A percentile compares a stretch with the other conserved stretches of the same genome.
These are phyloP conservation scores for Mucor ambiguus DNA, from an alignment of 371 early-diverging fungal genomes.

Conservation along the genomic window DNA sequence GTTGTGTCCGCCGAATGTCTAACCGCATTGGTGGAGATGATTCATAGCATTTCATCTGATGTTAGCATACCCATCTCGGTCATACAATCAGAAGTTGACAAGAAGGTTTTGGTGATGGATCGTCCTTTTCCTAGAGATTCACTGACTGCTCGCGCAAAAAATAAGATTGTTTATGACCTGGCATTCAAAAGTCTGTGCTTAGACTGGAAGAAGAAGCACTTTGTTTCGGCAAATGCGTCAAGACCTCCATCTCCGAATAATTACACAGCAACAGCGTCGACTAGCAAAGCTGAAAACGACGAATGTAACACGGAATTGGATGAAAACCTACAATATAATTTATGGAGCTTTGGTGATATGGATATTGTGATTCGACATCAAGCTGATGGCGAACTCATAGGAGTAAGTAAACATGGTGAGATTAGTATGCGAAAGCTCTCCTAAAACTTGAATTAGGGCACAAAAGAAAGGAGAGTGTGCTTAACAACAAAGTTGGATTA, in stretches of 20 bases:
- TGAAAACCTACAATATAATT: conserved; percentile 27
- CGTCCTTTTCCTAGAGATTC: conserved; percentile 17
- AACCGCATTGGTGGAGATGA: conserved; percentile 6
- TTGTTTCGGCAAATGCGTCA: background rate
- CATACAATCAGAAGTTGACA: background rate
- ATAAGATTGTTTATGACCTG: conserved; percentile 11
- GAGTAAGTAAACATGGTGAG: background rate
- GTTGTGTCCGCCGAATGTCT: conserved; percentile 12
- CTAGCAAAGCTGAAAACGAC: background rate
- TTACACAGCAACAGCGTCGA: background rate
- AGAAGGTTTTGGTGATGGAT: conserved; percentile 15
- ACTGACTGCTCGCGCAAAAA: conserved; percentile 10
- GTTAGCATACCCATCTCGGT: conserved; percentile 12
- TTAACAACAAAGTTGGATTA: conserved; percentile 27
- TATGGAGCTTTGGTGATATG: conserved; percentile 31
- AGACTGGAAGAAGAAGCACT: conserved; percentile 19
- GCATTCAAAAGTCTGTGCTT: conserved; percentile 20
- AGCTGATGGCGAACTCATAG: conserved; percentile 18
- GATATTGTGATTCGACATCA: conserved; percentile 24
- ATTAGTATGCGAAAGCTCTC: background rate
- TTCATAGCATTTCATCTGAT: background rate
- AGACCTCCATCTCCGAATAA: background rate
- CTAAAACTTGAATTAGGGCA: background rate
- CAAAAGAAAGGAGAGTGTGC: conserved; percentile 6
- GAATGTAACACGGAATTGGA: conserved; percentile 1